Conservation (phyloP, 805 yeast genomes). For the Suhomyces sp. region DNA sequence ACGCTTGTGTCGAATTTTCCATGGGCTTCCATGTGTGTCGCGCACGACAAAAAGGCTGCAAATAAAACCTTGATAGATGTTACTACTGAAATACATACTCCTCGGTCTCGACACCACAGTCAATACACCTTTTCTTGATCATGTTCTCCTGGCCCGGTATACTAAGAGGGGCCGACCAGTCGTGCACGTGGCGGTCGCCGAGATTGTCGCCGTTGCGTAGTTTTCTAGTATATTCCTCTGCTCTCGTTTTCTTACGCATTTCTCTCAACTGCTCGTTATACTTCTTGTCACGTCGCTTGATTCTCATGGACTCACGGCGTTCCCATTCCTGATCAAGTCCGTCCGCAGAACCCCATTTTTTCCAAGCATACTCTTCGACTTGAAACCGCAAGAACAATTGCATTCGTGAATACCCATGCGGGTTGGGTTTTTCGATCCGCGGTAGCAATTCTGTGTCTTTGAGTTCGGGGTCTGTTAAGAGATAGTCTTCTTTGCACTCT, state of each 20-base stretch:
- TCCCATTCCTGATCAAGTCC: slow-evolving; percentile 92
- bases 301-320: slow-evolving; percentile 67
- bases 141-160: slow-evolving; percentile 36
- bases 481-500: slow-evolving; percentile 89
- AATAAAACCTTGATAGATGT: not conserved
- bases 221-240: slow-evolving; percentile 80
- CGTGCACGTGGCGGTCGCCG: slow-evolving; percentile 67
- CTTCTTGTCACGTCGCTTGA: slow-evolving; percentile 71
- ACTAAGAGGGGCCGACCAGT: slow-evolving; percentile 61
- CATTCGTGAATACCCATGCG: slow-evolving; percentile 92
- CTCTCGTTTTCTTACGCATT: slow-evolving; percentile 89
- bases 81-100: slow-evolving; percentile 45
- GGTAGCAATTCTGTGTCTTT: slow-evolving; percentile 65
- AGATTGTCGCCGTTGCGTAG: slow-evolving; percentile 54
- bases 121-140: slow-evolving; percentile 62
- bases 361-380: slow-evolving; percentile 88
- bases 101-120: slow-evolving; percentile 82
- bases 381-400: slow-evolving; percentile 86
- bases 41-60: slow-evolving; percentile 7
- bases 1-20: slow-evolving; percentile 25
- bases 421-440: slow-evolving; percentile 86
- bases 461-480: slow-evolving; percentile 90
- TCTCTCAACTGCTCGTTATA: slow-evolving; percentile 76
- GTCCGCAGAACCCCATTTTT: slow-evolving; percentile 92
- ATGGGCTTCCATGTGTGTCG: slow-evolving; percentile 24